Conservation (phyloP, 2,329 filamentous ascomycete species). For the Kalmusia sp. region DNA sequence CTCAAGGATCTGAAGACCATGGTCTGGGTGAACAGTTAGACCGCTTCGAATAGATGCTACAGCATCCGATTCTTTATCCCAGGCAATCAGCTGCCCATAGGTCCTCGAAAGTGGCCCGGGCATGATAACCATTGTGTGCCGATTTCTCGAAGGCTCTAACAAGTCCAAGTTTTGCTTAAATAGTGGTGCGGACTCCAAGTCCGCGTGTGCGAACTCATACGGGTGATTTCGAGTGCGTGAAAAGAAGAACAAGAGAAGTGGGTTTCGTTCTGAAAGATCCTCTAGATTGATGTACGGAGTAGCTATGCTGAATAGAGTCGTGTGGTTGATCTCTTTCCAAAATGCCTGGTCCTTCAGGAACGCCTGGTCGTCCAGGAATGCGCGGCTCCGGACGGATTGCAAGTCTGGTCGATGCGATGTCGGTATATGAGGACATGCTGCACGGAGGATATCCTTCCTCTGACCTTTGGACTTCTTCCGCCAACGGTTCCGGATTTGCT, state of each 20-base stretch:
- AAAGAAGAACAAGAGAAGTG: conserved; percentile 59
- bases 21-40: background rate
- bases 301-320: conserved; percentile 44
- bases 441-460: conserved; percentile 54
- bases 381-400: background rate
- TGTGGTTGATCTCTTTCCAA: no score
- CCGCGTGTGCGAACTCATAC: conserved; percentile 55
- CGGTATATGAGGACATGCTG: conserved; percentile 53
- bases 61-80: background rate
- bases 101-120: background rate
- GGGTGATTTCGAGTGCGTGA: conserved; percentile 58
- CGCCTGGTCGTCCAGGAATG: no score
- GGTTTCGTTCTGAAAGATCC: conserved; percentile 56
- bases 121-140: background rate
- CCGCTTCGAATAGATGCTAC: background rate
- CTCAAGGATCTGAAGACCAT: background rate
- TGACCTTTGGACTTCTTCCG: conserved; percentile 58
- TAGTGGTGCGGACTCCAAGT: conserved; percentile 33
- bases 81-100: conserved; percentile 44
- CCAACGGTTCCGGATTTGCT: conserved; percentile 62
- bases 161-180: background rate
- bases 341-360: no score
- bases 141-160: background rate
- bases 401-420: background rate
- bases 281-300: conserved; percentile 65